Evolutionary conservation across 2,329 filamentous ascomycete genomes (phyloP).

Genomic region (Pyrenophora teres): DNA sequence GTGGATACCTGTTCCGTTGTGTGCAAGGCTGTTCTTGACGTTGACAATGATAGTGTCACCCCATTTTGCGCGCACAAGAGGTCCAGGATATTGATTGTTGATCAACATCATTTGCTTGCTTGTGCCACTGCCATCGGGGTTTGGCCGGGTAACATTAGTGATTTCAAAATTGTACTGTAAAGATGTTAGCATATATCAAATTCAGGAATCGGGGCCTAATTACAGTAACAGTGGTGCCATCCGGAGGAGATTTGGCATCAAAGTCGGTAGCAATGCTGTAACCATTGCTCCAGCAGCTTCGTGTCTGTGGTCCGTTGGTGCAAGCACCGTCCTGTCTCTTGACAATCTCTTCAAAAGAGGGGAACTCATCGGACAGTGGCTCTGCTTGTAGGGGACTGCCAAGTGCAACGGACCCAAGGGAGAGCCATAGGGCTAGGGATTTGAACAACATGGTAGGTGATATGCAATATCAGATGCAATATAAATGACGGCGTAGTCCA

Average conservation of each 20-base stretch:
- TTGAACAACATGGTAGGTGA: conserved; percentile 31
- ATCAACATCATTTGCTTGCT: conserved; percentile 49
- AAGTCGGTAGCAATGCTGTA: conserved; percentile 54
- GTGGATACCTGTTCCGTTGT: conserved; percentile 58
- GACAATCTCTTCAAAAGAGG: conserved; percentile 23
- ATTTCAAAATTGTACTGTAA: conserved; percentile 48
- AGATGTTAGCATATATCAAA: conserved; percentile 1
- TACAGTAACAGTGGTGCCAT: conserved; percentile 44
- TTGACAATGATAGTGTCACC: conserved; percentile 49
- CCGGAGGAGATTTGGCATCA: conserved; percentile 50
- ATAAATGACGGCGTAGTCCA: conserved; percentile 10
- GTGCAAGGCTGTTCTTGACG: conserved; percentile 44
- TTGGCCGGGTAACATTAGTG: conserved; percentile 47
- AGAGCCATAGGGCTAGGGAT: conserved; percentile 31
- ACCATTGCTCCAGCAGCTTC: conserved; percentile 51
- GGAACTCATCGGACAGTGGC: conserved; percentile 10
- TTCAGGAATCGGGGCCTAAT: background rate
- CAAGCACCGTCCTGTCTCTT: conserved; percentile 46
- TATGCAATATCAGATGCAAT: conserved; percentile 8
- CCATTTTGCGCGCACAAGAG: conserved; percentile 48
- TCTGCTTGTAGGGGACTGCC: conserved; percentile 32
- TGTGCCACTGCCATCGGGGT: conserved; percentile 48
- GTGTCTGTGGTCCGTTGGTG: conserved; percentile 47
- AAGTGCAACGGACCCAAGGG: conserved; percentile 32
- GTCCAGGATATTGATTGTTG: conserved; percentile 66